Base-by-base conservation (phyloP, 371 early-diverging fungal species). In the Basidiobolus meristosporus region DNA sequence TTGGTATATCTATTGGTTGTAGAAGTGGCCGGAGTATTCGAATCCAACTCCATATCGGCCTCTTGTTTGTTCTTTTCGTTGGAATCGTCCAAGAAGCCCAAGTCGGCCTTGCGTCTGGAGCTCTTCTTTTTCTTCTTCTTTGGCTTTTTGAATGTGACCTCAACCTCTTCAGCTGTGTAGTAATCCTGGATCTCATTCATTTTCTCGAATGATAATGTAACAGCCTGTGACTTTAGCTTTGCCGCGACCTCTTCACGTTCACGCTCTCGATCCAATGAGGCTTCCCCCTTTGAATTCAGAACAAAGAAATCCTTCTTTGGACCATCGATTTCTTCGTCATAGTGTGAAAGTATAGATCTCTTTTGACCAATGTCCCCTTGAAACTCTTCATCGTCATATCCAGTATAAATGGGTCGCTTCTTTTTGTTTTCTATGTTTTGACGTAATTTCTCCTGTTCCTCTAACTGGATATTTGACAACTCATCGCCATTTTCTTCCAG, bases 161-260 rank as follows among this genome's bases (percentile, higher is more conserved):
- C 68, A 1, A 70, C 68, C 59, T 89, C 90, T 32, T 85, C 86
- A 45, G 76, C 69, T 41, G 89, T 85, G 60, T 89, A 89, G 51
- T 84, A 88, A 48, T 73, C 78, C 42, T 69, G 63, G 31, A 66
- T 64, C 39, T 71, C 68, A 34, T 59, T 60, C 57, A 65, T 76
- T 45, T 70, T 32, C 34, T 14, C 15, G 34, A 12, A n/a, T n/a
- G 34, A 38, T 22, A 18, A 14, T 38, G 7, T 20, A 36, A 10
- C 10, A n/a, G 22, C 11, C 22, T 19, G 11, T 9, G 20, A 16
- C 7, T 20, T 14, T n/a, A 38, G n/a, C 14, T 7, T 30, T 30
- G 30, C 6, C 6, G 12, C 12, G 6, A 30, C 12, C 7, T 30
- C 12, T 30, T 12, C 12, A 32, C 33, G 5, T 32, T 30, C 15